Base-by-base conservation (phyloP, 495 filamentous ascomycete genomes). In the Penicillium cataractarum region DNA sequence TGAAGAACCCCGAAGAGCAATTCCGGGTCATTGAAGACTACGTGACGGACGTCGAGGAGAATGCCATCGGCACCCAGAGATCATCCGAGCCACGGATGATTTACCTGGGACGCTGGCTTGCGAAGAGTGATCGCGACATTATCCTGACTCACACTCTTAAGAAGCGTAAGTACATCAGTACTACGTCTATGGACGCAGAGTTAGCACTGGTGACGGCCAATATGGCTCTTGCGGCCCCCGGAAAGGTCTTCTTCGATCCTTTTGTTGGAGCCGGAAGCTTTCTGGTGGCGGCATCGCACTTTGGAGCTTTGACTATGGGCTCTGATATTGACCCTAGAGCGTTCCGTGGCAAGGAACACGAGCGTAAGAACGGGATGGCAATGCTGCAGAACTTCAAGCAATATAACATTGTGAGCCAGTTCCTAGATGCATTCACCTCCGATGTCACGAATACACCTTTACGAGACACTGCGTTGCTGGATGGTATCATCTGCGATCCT, bases 191-290 rank as follows among this genome's bases (percentile, higher is more conserved):
- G 93, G 95, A 98, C 73, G 89, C 96, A 0, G 96, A 97, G 71
- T 79, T 99, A 42, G 89, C 91, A 26, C 85, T 99, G 2, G 80
- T 99, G 26, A 98, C 93, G 0, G 93, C 93, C 1, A 99, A 99
- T 71, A 84, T 99, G 54, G 89, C 92, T 0, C 86, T 89, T 15
- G 91, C 92, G 1, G 89, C 79, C 0, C 90, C 93, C 0, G 92
- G 90, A 1, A 96, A 90, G 73, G 64, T 97, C 2, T 86, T 92
- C 69, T 98, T 91, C 63, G 95, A 99, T 71, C 95, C 95, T 0
- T 98, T 99, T 67, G 92, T 93, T 24, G 95, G 95, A 4, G 97
- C 95, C 4, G 95, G 94, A 2, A 91, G 91, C 55, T 97, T 99
- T 67, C 86, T 89, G 3, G 82, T 98, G 29, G 89, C 93, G 2